phyloP scores from a whole-genome alignment of 177 flowering plant species.

The Vitis hybrid region DNA sequence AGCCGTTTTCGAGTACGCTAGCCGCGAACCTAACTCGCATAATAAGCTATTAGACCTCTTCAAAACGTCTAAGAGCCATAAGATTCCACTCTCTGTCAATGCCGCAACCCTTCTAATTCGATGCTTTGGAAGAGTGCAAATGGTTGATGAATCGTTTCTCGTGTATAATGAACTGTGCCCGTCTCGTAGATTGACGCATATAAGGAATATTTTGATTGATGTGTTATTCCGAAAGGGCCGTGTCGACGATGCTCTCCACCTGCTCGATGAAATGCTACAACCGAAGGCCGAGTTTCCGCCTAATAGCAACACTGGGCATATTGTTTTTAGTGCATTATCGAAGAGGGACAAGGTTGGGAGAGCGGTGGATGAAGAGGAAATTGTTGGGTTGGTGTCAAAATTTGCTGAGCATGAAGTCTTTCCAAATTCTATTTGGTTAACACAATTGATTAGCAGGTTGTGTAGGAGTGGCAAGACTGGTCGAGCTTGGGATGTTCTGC shows the following conservation, averaged over 20 bases:
- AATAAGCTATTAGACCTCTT: slow-evolving; percentile 18
- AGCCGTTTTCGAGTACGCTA: slow-evolving; percentile 25
- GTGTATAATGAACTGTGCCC: slow-evolving; percentile 40
- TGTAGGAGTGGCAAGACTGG: slow-evolving; percentile 33
- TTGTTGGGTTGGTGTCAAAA: slow-evolving; percentile 31
- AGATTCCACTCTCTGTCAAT: slow-evolving; percentile 34
- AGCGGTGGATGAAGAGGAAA: slow-evolving; percentile 27
- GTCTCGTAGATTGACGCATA: slow-evolving; percentile 25
- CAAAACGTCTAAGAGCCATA: slow-evolving; percentile 14
- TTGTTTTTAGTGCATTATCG: slow-evolving; percentile 40
- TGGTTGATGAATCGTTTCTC: slow-evolving; percentile 37
- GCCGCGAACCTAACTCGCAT: slow-evolving; percentile 13
- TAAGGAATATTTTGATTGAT: slow-evolving; percentile 43
- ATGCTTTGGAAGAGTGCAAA: slow-evolving; percentile 31
- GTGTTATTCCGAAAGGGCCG: slow-evolving; percentile 30
- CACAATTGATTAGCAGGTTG: slow-evolving; percentile 45
- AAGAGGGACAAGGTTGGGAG: slow-evolving; percentile 20
- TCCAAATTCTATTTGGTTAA: slow-evolving; percentile 34
- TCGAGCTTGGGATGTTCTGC: slow-evolving; percentile 61
- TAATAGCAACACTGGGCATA: slow-evolving; percentile 37
- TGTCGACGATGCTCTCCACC: slow-evolving; percentile 32
- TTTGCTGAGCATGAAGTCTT: slow-evolving; percentile 42
- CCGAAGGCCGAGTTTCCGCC: slow-evolving; percentile 30
- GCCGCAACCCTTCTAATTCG: slow-evolving; percentile 42
- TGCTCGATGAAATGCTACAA: slow-evolving; percentile 61